Percentiles rank a stretch among this genome's conserved stretches.
Conservation (phyloP, 1,284 basidiomycete genomes). For the Vanrija pseudolonga region DNA sequence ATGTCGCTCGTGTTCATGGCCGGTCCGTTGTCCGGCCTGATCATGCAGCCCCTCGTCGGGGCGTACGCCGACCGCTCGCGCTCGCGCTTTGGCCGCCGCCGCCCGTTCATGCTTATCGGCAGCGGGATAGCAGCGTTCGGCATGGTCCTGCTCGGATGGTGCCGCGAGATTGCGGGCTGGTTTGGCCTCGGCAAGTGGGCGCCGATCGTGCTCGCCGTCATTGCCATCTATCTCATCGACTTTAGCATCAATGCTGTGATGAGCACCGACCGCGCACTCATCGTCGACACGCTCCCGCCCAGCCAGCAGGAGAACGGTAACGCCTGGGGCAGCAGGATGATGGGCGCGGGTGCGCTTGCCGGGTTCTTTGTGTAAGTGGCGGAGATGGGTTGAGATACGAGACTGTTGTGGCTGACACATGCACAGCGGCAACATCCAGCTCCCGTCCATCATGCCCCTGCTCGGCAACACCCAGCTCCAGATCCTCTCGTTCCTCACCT, state of each 20-base stretch:
- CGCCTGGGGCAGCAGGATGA: constrained; percentile 91
- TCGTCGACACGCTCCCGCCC: constrained; percentile 56
- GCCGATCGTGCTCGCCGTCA: constrained; percentile 68
- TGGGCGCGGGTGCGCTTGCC: constrained; percentile 72
- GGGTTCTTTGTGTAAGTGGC: constrained; percentile 76
- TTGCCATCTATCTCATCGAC: constrained; percentile 85
- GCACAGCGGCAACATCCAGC: constrained; percentile 63
- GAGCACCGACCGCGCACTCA: constrained; percentile 51
- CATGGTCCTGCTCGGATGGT: constrained; percentile 82
- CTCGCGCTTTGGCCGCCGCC: constrained; percentile 74
- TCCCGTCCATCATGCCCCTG: constrained; percentile 60
- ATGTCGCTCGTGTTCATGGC: constrained; percentile 93
- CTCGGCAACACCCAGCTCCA: constrained; percentile 74
- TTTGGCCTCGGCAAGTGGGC: constrained; percentile 51
- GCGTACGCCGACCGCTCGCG: constrained; percentile 82
- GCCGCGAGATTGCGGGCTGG: constrained; percentile 64
- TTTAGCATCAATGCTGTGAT: constrained; percentile 79
- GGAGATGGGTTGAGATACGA: not conserved
- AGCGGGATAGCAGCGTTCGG: constrained; percentile 64
- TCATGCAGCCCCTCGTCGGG: constrained; percentile 87
- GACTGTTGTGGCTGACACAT: not conserved
- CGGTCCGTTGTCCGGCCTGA: constrained; percentile 82
- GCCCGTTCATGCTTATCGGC: constrained; percentile 78
- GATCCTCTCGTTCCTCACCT: constrained; percentile 58
- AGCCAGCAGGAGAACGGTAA: constrained; percentile 77